Evolutionary conservation across 768 basidiomycete species (phyloP).

Genomic region (Hydnomerulius pinastri): DNA sequence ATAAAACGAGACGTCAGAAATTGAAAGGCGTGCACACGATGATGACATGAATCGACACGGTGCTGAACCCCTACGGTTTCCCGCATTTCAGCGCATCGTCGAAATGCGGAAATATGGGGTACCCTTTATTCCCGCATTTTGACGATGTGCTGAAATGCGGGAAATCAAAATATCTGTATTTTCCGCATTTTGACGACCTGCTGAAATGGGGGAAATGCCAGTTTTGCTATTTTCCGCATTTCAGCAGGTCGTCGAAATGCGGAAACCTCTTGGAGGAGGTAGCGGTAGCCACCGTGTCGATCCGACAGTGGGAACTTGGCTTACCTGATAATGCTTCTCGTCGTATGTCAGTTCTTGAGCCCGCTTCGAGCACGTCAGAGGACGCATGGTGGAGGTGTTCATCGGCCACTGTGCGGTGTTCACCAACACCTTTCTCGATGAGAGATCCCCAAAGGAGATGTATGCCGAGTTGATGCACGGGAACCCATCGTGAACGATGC

Average conservation of each 20-base stretch:
- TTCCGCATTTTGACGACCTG: no score
- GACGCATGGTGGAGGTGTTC: neutral
- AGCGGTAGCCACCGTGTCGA: no score
- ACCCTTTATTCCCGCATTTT: no score
- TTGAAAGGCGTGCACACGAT: neutral
- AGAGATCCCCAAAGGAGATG: neutral
- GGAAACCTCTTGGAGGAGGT: no score
- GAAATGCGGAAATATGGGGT: no score
- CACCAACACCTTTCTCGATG: neutral
- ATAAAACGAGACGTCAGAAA: no score
- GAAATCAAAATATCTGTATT: no score
- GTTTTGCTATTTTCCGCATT: no score
- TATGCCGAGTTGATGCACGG: neutral
- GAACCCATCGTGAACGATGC: neutral
- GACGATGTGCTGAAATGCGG: no score
- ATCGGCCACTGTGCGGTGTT: neutral
- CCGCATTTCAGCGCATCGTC: neutral
- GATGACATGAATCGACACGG: neutral
- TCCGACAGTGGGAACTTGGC: neutral
- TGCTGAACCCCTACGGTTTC: neutral
- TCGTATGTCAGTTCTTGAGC: conserved; percentile 6
- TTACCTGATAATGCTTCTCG: neutral
- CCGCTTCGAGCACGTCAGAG: neutral
- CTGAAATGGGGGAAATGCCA: no score
- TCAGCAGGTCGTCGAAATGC: no score